phyloP scores from a whole-genome alignment of 176 grass and related monocot genomes.

The Carex cristatella region DNA sequence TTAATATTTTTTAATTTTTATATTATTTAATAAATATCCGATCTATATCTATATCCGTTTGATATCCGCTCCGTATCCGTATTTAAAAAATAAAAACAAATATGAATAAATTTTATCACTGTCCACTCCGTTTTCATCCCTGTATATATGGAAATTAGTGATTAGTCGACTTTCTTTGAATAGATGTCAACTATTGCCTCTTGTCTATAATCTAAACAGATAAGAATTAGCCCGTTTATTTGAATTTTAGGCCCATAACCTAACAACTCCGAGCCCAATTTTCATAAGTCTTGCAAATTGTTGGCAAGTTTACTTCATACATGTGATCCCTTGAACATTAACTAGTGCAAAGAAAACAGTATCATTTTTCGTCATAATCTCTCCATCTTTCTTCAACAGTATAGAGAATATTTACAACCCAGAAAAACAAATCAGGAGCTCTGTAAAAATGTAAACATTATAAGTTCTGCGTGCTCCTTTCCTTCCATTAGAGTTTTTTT shows the following conservation, averaged over 20 bases:
- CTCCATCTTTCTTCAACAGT: background rate
- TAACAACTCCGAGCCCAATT: background rate
- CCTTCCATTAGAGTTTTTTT: background rate
- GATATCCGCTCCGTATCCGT: too few relatives aligned
- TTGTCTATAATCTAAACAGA: background rate
- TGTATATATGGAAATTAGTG: background rate
- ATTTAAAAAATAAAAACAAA: too few relatives aligned
- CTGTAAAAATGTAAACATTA: background rate
- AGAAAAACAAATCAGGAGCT: background rate
- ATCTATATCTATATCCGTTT: too few relatives aligned
- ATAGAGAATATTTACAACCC: background rate
- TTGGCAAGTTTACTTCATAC: background rate
- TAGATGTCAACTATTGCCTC: background rate
- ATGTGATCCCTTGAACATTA: background rate
- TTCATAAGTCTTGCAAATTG: background rate
- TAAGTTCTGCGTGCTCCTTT: background rate
- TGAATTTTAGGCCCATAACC: background rate
- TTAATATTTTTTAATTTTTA: too few relatives aligned
- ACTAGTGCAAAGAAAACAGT: background rate
- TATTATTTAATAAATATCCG: too few relatives aligned
- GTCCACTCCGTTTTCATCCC: too few relatives aligned
- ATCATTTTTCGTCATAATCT: slow-evolving; percentile 15
- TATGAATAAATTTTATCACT: too few relatives aligned
- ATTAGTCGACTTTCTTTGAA: background rate
- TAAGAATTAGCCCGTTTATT: background rate